These are phyloP conservation scores for Leccinum longicurvipes DNA, from an alignment of 768 basidiomycete genomes.

Conservation along the genomic window DNA sequence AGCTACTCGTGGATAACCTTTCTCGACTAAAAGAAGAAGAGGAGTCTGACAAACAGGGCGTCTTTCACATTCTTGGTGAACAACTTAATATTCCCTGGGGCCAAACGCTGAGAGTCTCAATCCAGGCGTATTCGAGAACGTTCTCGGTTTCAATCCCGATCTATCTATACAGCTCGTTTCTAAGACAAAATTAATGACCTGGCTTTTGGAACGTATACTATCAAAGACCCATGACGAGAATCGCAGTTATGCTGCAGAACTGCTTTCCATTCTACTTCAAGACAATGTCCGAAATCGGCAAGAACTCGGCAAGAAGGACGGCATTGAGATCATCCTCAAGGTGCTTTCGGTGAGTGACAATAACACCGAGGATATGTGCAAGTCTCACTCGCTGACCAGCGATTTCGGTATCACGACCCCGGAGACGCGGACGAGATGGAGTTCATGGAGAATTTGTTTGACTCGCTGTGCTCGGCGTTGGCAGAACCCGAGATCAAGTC, in stretches of 20 bases:
- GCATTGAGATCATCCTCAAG: constrained; percentile 73
- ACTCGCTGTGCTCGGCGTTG: constrained; percentile 82
- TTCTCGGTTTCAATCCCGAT: constrained; percentile 80
- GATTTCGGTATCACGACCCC: constrained; percentile 85
- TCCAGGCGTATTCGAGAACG: constrained; percentile 88
- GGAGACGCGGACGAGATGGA: constrained; percentile 86
- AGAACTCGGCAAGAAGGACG: constrained; percentile 66
- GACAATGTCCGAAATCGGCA: constrained; percentile 65
- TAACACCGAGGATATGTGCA: not conserved
- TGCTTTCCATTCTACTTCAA: constrained; percentile 89
- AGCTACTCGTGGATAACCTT: constrained; percentile 88
- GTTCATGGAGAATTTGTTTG: constrained; percentile 98
- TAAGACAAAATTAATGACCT: constrained; percentile 72
- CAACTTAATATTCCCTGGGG: not conserved
- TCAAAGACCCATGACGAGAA: constrained; percentile 82
- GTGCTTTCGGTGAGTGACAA: constrained; percentile 70
- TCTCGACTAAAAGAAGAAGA: constrained; percentile 85
- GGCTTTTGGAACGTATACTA: constrained; percentile 76
- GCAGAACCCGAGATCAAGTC: constrained; percentile 75
- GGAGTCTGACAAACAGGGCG: constrained; percentile 86
- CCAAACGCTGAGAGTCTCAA: not conserved
- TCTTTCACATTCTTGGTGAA: constrained; percentile 88
- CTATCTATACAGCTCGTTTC: constrained; percentile 66
- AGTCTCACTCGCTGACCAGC: constrained; percentile 42
- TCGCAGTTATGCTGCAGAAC: constrained; percentile 87